Evolutionary conservation across 1,139 yeast species (phyloP), one percentile per base, ranked within the genome.

Genomic region (Diutina mesorugosa): DNA sequence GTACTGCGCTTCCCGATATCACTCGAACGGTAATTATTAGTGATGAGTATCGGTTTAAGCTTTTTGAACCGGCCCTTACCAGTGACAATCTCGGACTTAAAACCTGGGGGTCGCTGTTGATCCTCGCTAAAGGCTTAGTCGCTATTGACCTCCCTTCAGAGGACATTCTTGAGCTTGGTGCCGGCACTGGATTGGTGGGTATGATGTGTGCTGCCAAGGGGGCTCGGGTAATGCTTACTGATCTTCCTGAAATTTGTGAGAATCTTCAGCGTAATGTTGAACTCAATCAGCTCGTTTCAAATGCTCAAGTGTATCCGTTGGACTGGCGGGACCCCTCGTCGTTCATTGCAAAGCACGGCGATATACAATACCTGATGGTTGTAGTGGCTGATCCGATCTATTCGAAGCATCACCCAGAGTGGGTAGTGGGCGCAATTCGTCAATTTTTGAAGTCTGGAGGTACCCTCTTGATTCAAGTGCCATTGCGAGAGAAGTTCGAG

Each of bases 151-250:
- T 72, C 59, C 41, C 41, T 35, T 12, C 41, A 53, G 73, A 73
- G 8, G 77, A 81, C 0, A 78, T 89, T 0, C 69, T 93, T 14
- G 99, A 93, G 65, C 72, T 93, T 29, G 99, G 99, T 0, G 78
- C 98, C 0, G 99, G 99, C 0, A 93, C 99, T 0, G 99, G 99
- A 0, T 72, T 93, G 28, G 87, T 86, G 1, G 97, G 98, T 0
- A 85, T 93, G 51, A 73, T 83, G 0, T 77, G 87, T 58, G 78
- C 79, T 1, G 58, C 73, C 16, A 66, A 78, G 47, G 88, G 83
- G 1, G 76, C 71, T 61, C 65, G 72, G 0, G 77, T 90, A 0
- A 70, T 72, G 16, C 68, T 90, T 46, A 90, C 99, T 0, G 99
- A 93, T 67, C 70, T 93, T 55, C 82, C 84, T 0, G 95, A 84